Base-by-base conservation (phyloP, 2,329 filamentous ascomycete genomes). In the Botrytis squamosa region DNA sequence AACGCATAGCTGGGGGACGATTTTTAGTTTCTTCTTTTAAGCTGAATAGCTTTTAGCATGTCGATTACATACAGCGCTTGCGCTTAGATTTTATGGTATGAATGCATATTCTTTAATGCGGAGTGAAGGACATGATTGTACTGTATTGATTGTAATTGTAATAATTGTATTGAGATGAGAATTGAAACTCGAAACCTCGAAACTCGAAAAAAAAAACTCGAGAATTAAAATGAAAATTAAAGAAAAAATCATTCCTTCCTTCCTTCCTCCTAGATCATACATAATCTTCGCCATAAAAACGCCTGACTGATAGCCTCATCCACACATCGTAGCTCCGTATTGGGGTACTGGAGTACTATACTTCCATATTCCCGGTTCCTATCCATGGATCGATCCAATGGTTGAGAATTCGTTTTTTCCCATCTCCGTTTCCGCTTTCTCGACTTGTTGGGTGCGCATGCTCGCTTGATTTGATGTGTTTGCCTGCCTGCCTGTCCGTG, bases 31-130 rank as follows among this genome's bases (percentile, higher is more conserved):
- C 4, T 55, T 25, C 9, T 49, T 29, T 3, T 10, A 52, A n/a
- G 25, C 29, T 16, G 12, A 38, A 18, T 22, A 22, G 57, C 57
- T 36, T 22, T 36, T 36, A 5, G 57, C 29, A 18, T 59, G 55
- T 22, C 36, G 5, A 33, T 49, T 36, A 36, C 46, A 25, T 16
- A n/a, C 8, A 52, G 64, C 46, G 44, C 12, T 20, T 67, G 44
- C 22, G 14, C 38, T 67, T 67, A 67, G 46, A 67, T 52, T 29
- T 20, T 36, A 52, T 40, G 40, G 38, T 52, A 38, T 38, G 5
- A 52, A 67, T 67, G 46, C 64, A 40, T 52, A 67, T 5, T 67
- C 9, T 38, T 52, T n/a, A 67, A 52, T 55, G 64, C 33, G 36
- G 14, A 16, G 3, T 25, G 2, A 8, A n/a, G 49, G 25, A n/a